Evolutionary conservation across 208 protist species (phyloP).

Genomic region (Wallacemonas collosoma): DNA sequence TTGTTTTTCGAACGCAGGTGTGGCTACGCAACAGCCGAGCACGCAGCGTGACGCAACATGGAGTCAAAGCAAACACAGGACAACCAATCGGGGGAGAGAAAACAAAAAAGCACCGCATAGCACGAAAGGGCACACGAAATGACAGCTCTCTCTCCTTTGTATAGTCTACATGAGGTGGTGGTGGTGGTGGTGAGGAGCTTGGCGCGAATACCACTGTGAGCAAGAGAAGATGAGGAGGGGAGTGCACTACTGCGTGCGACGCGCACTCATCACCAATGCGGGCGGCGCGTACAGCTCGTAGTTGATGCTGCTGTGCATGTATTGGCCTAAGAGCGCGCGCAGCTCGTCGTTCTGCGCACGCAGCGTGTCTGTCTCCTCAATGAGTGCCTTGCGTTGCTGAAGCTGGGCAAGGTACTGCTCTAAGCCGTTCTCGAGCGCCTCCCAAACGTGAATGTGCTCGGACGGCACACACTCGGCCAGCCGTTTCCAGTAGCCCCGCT

Average conservation of each 20-base stretch:
- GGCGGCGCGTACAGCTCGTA: constrained; percentile 90
- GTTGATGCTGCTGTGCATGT: constrained; percentile 92
- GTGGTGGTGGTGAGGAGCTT: neutral
- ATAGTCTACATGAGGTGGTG: neutral
- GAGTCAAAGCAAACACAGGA: too few relatives aligned
- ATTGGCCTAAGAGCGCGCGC: constrained; percentile 87
- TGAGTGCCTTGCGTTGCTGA: constrained; percentile 81
- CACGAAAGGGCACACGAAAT: neutral
- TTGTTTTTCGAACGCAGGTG: too few relatives aligned
- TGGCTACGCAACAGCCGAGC: too few relatives aligned
- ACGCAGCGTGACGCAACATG: too few relatives aligned
- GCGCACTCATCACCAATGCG: constrained; percentile 42
- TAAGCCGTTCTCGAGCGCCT: constrained; percentile 85
- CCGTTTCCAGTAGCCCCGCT: constrained; percentile 87
- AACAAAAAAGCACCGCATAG: neutral
- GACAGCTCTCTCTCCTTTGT: neutral
- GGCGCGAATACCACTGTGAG: neutral
- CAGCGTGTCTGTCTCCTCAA: constrained; percentile 87
- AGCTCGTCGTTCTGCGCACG: constrained; percentile 94
- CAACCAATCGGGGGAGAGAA: neutral
- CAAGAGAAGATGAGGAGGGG: too few relatives aligned
- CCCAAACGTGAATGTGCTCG: constrained; percentile 86
- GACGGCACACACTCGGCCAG: constrained; percentile 80
- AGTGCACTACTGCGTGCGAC: neutral
- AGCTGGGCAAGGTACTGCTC: constrained; percentile 91